Evolutionary conservation across 257 asterid genomes (phyloP).

Genomic region (Gardenia jasminoides): DNA sequence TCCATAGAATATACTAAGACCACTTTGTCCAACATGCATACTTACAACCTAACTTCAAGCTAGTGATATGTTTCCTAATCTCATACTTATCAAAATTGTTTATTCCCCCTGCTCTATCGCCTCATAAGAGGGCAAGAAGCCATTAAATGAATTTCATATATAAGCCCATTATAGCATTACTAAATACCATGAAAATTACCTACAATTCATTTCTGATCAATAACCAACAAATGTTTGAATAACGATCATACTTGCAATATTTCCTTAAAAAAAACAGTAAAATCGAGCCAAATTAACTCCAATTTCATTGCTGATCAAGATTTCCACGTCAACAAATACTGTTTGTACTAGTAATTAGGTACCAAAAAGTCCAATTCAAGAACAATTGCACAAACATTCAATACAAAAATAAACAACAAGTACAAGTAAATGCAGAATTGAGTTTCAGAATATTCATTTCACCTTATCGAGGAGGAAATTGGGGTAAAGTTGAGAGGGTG

Average conservation of each 20-base stretch:
- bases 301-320: no score
- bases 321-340: no score
- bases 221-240: neutral
- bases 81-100: neutral
- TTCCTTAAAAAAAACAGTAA: neutral
- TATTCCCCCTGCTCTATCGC: neutral
- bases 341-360: no score
- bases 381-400: no score
- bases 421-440: neutral
- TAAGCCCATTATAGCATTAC: no score
- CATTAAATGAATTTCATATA: neutral
- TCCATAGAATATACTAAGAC: neutral
- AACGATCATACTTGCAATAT: neutral
- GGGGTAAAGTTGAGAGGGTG: conserved; percentile 71
- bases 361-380: neutral
- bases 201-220: neutral
- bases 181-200: no score
- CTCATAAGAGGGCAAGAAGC: neutral
- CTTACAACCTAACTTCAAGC: neutral
- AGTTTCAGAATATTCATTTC: neutral
- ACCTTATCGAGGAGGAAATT: conserved; percentile 85
- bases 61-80: neutral
- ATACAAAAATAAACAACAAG: neutral
- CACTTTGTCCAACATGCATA: neutral
- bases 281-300: no score